A percentile compares a stretch with the other conserved stretches of the same genome.
Evolutionary conservation across 2,329 filamentous ascomycete species (phyloP).

Genomic region (Aspergillus ustus): DNA sequence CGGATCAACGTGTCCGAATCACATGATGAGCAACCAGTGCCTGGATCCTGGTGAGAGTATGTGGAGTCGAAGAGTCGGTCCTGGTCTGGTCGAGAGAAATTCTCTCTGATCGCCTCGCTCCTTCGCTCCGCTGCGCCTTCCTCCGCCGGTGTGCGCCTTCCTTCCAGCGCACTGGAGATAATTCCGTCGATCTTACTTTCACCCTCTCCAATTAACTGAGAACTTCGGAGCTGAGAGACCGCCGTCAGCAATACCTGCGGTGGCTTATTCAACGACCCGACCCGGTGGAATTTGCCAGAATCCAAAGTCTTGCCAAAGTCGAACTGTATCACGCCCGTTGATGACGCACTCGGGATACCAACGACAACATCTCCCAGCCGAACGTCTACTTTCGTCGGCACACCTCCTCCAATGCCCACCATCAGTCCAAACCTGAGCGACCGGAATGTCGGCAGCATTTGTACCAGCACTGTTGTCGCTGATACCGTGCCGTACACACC

Average conservation of each 20-base stretch:
- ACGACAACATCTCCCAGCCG: neutral
- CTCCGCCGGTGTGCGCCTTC: neutral
- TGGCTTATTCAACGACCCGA: neutral
- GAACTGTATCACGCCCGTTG: conserved; percentile 1
- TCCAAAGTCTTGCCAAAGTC: conserved; percentile 9
- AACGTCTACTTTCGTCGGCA: conserved; percentile 3
- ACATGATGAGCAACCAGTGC: neutral
- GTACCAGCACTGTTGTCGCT: neutral
- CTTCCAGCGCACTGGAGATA: neutral
- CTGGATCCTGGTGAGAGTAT: neutral
- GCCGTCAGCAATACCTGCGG: neutral
- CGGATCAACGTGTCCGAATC: neutral
- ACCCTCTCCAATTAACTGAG: neutral
- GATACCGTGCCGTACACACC: neutral
- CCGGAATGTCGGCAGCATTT: neutral
- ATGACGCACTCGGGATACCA: neutral
- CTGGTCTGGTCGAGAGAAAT: conserved; percentile 1
- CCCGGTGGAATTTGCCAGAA: neutral
- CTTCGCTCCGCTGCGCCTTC: neutral
- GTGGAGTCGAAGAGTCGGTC: neutral
- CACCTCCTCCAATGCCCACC: conserved; percentile 22
- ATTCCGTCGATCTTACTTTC: neutral
- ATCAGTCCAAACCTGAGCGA: conserved; percentile 13
- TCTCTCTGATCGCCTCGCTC: neutral
- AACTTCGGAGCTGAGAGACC: neutral